Base-by-base conservation (phyloP, 2,329 filamentous ascomycete genomes). In the Penicillium sp. region DNA sequence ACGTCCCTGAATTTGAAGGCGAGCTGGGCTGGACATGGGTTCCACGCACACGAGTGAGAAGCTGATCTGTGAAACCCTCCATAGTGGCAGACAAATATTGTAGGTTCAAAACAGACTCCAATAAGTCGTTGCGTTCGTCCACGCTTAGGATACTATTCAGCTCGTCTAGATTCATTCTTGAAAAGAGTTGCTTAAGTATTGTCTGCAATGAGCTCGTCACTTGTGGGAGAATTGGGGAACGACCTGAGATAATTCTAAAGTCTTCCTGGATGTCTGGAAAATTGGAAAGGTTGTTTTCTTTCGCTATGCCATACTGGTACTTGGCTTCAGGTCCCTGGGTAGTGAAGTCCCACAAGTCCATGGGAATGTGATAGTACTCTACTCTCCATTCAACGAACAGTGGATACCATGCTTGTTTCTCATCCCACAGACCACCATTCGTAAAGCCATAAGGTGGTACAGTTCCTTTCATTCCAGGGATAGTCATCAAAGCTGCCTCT, bases 21-120 rank as follows among this genome's bases (percentile, higher is more conserved):
- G 9, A 20, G 12, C 62, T 65, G 0, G 76, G 76, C 58, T 77
- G 77, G 43, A 79, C 61, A 59, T 79, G 77, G 0, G 56, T 71
- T 1, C 77, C 77, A 24, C 67, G 46, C 0, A 56, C 50, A 3
- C 61, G 40, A 0, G 77, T 79, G 0, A 69, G 14, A 0, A 78
- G 64, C 20, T 68, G 61, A 8, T 65, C 58, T 0, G 61, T 65
- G 0, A 77, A 62, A 0, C 74, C 75, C 0, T 62, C 33, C 0
- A 78, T 61, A 3, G 70, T 71, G 0, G 62, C 48, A 0, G 71
- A 74, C 0, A 76, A 58, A 48, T 64, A 66, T 14, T 55, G 12
- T 3, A 68, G 42, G 5, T 59, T 46, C 7, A 18, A 21, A 18
- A 60, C 18, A 4, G 35, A 8, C 21, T 47, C 21, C n/a, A 42